Evolutionary conservation across 192 early-diverging fungal genomes (phyloP).

Genomic region (Coemansia sp.): DNA sequence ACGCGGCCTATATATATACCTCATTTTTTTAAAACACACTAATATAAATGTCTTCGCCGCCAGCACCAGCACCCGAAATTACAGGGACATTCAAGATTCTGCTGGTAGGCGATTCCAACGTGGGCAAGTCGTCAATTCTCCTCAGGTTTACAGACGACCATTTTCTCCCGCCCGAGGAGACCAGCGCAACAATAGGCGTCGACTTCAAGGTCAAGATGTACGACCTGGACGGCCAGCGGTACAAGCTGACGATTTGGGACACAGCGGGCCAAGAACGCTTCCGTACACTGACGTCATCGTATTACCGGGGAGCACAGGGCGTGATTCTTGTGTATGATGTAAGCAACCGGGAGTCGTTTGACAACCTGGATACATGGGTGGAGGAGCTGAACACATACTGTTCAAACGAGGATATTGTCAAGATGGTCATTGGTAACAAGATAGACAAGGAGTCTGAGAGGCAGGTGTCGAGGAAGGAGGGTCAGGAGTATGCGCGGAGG

Average conservation of each 20-base stretch:
- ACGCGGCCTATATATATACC: no score
- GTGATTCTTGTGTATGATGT: conserved; percentile 99
- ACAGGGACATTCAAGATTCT: conserved; percentile 92
- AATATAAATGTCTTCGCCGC: not conserved
- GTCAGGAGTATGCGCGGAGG: conserved; percentile 84
- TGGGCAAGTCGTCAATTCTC: conserved; percentile 92
- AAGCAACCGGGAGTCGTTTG: conserved; percentile 89
- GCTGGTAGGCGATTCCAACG: conserved; percentile 92
- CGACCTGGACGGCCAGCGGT: conserved; percentile 78
- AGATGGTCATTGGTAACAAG: conserved; percentile 99
- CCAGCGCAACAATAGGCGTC: conserved; percentile 90
- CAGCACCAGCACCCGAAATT: conserved; percentile 45
- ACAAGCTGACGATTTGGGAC: conserved; percentile 98
- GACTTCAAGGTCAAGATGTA: conserved; percentile 97
- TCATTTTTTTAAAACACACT: not conserved
- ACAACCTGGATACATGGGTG: conserved; percentile 92
- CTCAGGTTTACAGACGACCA: conserved; percentile 93
- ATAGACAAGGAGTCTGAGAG: conserved; percentile 82
- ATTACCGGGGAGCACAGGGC: conserved; percentile 97
- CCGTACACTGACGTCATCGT: conserved; percentile 93
- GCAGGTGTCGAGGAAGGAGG: conserved; percentile 80
- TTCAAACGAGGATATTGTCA: conserved; percentile 82
- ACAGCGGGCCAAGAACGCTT: conserved; percentile 99
- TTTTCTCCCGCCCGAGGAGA: conserved; percentile 90
- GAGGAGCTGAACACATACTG: conserved; percentile 93